A percentile compares a stretch with the other conserved stretches of the same genome.
phyloP scores from a whole-genome alignment of 164 flowering plant genomes.

The Akebia trifoliata region DNA sequence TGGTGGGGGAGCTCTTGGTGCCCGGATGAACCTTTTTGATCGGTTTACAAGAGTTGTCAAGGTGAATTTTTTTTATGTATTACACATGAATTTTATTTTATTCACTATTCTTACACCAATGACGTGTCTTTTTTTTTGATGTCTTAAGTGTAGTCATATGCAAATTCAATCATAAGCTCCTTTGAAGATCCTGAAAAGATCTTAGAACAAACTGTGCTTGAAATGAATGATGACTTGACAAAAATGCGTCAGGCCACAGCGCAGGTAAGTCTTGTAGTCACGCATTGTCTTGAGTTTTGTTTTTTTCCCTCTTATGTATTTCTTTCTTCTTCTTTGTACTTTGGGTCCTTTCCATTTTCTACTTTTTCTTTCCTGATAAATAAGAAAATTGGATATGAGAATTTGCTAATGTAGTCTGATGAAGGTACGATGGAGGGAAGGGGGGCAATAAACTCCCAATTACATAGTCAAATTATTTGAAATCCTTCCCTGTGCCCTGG shows the following conservation, averaged over 20 bases:
- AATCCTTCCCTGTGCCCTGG: neutral
- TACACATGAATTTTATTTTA: too few species aligned
- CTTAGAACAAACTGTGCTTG: slow-evolving; percentile 83
- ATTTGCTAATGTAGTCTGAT: too few species aligned
- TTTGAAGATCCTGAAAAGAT: slow-evolving; percentile 98
- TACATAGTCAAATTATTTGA: neutral
- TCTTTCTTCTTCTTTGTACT: too few species aligned
- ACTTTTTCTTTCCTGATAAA: too few species aligned
- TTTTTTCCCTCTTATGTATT: too few species aligned
- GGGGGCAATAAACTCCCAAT: too few species aligned
- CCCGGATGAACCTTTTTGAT: slow-evolving; percentile 77
- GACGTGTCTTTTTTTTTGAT: slow-evolving; percentile 5
- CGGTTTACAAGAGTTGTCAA: slow-evolving; percentile 87
- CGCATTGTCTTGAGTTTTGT: too few species aligned
- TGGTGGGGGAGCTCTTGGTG: slow-evolving; percentile 60
- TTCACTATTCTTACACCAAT: neutral
- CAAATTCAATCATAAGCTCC: slow-evolving; percentile 75
- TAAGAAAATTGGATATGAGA: too few species aligned
- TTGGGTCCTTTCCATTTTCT: too few species aligned
- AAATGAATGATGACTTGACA: slow-evolving; percentile 94
- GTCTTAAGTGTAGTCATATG: slow-evolving; percentile 67
- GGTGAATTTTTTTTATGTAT: slow-evolving; percentile 38
- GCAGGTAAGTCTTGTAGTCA: slow-evolving; percentile 56
- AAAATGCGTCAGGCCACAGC: slow-evolving; percentile 99
- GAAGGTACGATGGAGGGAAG: too few species aligned